These are phyloP conservation scores for Chlamydomonas asymmetrica DNA, from an alignment of 139 green algal genomes.

Conservation along the genomic window DNA sequence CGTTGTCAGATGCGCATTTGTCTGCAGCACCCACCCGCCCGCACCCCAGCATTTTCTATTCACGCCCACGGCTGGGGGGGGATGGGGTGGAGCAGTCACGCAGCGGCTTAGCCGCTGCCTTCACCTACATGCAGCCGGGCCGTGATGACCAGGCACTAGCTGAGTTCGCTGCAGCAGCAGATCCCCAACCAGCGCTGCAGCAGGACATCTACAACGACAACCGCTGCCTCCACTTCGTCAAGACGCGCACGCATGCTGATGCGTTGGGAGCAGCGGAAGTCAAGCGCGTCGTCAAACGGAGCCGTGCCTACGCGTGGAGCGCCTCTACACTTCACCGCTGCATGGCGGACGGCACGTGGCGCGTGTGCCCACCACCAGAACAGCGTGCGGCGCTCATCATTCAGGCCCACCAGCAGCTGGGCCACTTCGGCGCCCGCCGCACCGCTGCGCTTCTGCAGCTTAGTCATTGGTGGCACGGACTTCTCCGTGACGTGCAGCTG, in stretches of 20 bases:
- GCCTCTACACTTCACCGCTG: not conserved
- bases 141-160: too few species aligned
- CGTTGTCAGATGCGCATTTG: too few species aligned
- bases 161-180: not conserved
- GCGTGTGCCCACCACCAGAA: not conserved
- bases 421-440: not conserved
- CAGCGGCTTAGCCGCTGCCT: too few species aligned
- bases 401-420: not conserved
- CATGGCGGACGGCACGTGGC: not conserved
- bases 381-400: not conserved
- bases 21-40: too few species aligned
- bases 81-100: too few species aligned
- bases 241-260: not conserved
- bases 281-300: not conserved
- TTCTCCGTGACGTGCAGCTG: not conserved
- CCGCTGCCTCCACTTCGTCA: not conserved
- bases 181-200: not conserved
- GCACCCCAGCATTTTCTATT: too few species aligned
- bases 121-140: too few species aligned
- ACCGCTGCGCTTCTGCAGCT: not conserved
- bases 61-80: too few species aligned
- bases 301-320: not conserved
- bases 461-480: conserved; percentile 20
- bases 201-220: not conserved
- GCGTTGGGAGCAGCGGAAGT: not conserved